Conservation (phyloP, 352 stramenopile genomes). For the Globisporangium paddicum region DNA sequence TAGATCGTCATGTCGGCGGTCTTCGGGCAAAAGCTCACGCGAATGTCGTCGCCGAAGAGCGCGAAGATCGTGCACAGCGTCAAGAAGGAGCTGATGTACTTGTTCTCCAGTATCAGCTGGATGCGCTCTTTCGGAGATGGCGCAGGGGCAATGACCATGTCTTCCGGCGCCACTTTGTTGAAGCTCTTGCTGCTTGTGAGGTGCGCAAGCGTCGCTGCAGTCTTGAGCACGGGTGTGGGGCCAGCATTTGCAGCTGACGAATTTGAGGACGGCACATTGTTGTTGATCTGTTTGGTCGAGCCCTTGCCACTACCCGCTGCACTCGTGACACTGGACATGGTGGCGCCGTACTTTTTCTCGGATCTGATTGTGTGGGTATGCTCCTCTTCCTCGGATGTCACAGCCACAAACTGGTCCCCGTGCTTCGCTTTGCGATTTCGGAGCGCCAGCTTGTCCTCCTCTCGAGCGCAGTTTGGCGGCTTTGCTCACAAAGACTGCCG, state of each 20-base stretch:
- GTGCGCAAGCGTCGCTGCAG: constrained; percentile 28
- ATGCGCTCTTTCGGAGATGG: constrained; percentile 40
- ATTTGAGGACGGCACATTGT: constrained; percentile 1
- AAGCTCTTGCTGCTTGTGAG: constrained; percentile 41
- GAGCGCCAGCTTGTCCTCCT: constrained; percentile 30
- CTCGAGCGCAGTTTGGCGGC: constrained; percentile 5
- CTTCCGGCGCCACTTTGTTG: constrained; percentile 66
- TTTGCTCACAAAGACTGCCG: constrained; percentile 6
- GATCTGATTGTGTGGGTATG: constrained; percentile 14
- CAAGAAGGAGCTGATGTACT: constrained; percentile 59
- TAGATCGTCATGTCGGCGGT: constrained; percentile 60
- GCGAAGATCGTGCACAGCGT: constrained; percentile 82
- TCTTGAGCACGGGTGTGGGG: constrained; percentile 27
- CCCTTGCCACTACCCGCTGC: constrained; percentile 4
- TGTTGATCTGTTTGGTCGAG: constrained; percentile 8
- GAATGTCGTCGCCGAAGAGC: constrained; percentile 85
- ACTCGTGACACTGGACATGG: constrained; percentile 29
- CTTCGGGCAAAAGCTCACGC: constrained; percentile 62
- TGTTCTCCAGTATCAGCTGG: constrained; percentile 60
- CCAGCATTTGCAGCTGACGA: constrained; percentile 14
- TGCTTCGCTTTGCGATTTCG: constrained; percentile 36
- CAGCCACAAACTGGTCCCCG: constrained; percentile 28
- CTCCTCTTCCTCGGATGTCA: constrained; percentile 23
- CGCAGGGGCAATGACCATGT: constrained; percentile 26
- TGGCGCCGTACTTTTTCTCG: constrained; percentile 11